A percentile compares a stretch with the other conserved stretches of the same genome.
These are phyloP conservation scores for Holtermannia corniformis DNA, from an alignment of 768 basidiomycete species.

Conservation along the genomic window DNA sequence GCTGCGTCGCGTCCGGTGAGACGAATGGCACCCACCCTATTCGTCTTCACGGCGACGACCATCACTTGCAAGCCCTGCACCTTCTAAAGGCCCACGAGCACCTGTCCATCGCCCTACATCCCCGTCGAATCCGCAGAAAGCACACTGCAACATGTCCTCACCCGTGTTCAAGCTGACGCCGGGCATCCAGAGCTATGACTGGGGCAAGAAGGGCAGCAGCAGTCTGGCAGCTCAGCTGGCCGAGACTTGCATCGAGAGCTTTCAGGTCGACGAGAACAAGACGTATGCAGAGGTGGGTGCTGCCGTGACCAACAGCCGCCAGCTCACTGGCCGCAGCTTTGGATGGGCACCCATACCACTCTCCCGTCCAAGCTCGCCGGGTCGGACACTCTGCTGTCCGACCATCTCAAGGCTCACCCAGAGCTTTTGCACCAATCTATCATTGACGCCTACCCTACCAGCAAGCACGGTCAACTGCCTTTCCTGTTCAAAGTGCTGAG, in stretches of 20 bases:
- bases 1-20: too few species aligned
- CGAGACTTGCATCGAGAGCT: conserved; percentile 52
- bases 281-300: conserved; percentile 84
- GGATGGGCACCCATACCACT: conserved; percentile 96
- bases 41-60: too few species aligned
- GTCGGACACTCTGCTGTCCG: conserved; percentile 48
- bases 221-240: conserved; percentile 88
- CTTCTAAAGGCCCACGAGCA: too few species aligned
- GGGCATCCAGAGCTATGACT: conserved; percentile 83
- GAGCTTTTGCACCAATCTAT: conserved; percentile 59
- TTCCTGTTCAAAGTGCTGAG: conserved; percentile 89
- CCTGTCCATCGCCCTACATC: too few species aligned
- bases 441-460: conserved; percentile 43
- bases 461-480: conserved; percentile 65
- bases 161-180: conserved; percentile 66
- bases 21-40: too few species aligned
- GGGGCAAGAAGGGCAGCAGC: conserved; percentile 73
- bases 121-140: background rate
- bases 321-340: conserved; percentile 52
- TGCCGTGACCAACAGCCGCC: background rate
- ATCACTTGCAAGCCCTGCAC: too few species aligned
- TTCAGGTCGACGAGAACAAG: conserved; percentile 56
- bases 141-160: conserved; percentile 9
- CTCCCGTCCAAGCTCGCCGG: conserved; percentile 52
- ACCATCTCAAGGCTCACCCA: conserved; percentile 58